These are phyloP conservation scores for carrot (Daucus carota) DNA, from an alignment of 129 eudicot genomes.

Conservation along the genomic window DNA sequence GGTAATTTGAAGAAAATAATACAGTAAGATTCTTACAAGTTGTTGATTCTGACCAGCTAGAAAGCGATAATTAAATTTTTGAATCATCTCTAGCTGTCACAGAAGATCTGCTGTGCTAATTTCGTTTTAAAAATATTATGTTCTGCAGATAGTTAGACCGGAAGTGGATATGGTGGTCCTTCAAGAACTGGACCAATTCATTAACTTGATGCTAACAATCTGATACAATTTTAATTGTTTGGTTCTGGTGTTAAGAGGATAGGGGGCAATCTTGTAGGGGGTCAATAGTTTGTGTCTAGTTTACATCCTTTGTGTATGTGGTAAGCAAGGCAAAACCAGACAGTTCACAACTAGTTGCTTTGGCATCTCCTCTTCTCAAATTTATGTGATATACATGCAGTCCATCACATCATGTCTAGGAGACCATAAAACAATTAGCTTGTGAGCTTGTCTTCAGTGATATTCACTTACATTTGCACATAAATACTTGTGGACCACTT, in stretches of 20 bases:
- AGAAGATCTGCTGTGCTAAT: not conserved
- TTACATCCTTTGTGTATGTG: conserved; percentile 12
- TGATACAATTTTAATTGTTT: conserved; percentile 32
- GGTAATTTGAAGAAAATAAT: not conserved
- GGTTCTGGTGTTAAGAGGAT: conserved; percentile 51
- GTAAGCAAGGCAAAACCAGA: conserved; percentile 24
- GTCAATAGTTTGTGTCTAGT: conserved; percentile 18
- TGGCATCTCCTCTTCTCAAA: conserved; percentile 18
- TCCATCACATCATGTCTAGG: conserved; percentile 23
- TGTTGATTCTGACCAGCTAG: not conserved
- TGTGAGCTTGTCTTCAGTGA: conserved; percentile 57
- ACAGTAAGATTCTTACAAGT: not conserved
- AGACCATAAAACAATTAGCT: conserved; percentile 57
- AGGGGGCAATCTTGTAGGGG: conserved; percentile 48
- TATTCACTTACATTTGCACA: not conserved
- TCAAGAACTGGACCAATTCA: not conserved
- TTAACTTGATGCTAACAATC: conserved; percentile 16
- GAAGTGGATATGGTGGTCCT: conserved; percentile 8
- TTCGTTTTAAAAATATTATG: not conserved
- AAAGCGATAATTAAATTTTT: not conserved
- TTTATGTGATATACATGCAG: conserved; percentile 17
- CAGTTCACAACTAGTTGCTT: conserved; percentile 20
- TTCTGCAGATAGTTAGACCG: conserved; percentile 4
- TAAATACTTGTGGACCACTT: conserved; percentile 55
- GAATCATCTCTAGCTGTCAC: conserved; percentile 1